Base-by-base conservation (phyloP, 371 early-diverging fungal genomes). In the Massospora cicadina region DNA sequence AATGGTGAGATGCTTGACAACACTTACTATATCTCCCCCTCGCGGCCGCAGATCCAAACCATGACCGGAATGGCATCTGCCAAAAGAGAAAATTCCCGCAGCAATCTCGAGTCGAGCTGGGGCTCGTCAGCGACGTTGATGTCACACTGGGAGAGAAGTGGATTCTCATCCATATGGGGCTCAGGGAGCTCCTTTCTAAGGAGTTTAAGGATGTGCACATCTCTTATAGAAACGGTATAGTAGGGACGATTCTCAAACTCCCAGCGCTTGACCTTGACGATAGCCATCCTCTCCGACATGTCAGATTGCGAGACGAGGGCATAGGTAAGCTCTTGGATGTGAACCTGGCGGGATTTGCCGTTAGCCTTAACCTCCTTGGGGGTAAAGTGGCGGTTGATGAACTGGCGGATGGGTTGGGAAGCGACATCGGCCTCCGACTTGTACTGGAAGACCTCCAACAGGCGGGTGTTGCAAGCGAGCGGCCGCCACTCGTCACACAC, bases 401-500 rank as follows among this genome's bases (percentile, higher is more conserved):
- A 62, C 17, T 62, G 43, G 21, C 43, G 62, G 17, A 62, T 62
- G n/a, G 62, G 62, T 31, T 62, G 62, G 17, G 33, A 62, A 10
- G 26, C 26, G 7, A 62, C 43, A 12, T 62, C 62, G 2, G 30
- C 23, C 43, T 62, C 62, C 7, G 21, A n/a, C 26, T 62, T 62
- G 32, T 62, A 62, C 2, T 62, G 32, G 62, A 62, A 62, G n/a
- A 62, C 62, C 26, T 62, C 62, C 17, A 62, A 7, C 53, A 62
- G 32, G 10, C 62, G 32, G 13, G 32, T 31, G 43, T 62, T 62
- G 25, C 62, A 62, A 5, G 62, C 62, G 12, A 62, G 27, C 26
- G 62, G 62, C 13, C 62, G 62, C 62, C 62, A 62, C 2, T 62
- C 62, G 43, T 62, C 62, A 30, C 62, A 62, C 3, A 62, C 62